These are phyloP conservation scores for Coprinopsis marcescibilis DNA, from an alignment of 768 basidiomycete genomes.

Conservation along the genomic window DNA sequence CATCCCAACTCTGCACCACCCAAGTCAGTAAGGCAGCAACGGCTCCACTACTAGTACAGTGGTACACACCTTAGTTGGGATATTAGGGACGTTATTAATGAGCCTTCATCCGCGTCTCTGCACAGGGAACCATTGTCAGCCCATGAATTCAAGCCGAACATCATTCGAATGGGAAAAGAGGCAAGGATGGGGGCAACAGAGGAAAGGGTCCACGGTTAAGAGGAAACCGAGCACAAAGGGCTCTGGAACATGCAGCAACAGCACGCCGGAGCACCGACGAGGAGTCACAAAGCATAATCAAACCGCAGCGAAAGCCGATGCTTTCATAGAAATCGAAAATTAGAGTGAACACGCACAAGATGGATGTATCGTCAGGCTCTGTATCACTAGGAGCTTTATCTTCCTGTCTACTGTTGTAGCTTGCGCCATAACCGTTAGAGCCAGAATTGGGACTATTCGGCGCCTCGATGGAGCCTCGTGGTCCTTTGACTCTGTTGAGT, in stretches of 20 bases:
- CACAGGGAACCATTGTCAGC: conserved; percentile 6
- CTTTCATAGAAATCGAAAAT: too few species aligned
- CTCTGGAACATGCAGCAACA: background rate
- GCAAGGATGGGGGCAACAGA: background rate
- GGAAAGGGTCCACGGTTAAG: background rate
- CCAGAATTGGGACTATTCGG: background rate
- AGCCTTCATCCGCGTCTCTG: conserved; percentile 92
- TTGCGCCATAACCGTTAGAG: conserved; percentile 2
- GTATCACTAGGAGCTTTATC: conserved; percentile 76
- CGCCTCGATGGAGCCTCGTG: conserved; percentile 59
- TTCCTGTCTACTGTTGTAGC: conserved; percentile 31
- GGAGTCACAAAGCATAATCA: background rate
- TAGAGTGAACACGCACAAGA: conserved; percentile 65
- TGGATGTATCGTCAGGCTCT: conserved; percentile 84
- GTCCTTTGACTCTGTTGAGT: conserved; percentile 47
- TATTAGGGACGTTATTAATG: conserved; percentile 80
- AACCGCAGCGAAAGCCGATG: conserved; percentile 16
- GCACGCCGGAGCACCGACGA: background rate
- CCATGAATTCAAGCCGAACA: conserved; percentile 23
- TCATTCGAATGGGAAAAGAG: too few species aligned
- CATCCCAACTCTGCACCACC: conserved; percentile 75
- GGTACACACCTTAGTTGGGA: conserved; percentile 70
- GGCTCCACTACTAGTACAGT: conserved; percentile 6
- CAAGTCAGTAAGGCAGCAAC: conserved; percentile 5
- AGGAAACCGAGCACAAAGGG: background rate